Conservation (phyloP, 805 yeast species). For the Brettanomyces nanus region DNA sequence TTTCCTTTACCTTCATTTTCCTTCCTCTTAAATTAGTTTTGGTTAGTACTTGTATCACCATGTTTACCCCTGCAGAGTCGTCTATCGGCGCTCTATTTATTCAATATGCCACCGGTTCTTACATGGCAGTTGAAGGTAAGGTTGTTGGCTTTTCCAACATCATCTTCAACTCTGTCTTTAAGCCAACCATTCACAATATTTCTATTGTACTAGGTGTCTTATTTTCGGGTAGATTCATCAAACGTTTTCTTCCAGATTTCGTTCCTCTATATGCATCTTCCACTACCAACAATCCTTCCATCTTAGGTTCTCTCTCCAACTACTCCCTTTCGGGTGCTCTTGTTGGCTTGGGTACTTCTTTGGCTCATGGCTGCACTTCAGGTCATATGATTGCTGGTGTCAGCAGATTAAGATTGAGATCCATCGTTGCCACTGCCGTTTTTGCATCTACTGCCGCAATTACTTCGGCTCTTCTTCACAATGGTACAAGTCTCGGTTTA, state of each 20-base stretch:
- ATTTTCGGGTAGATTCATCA: constrained; percentile 20
- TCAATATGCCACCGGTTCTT: constrained; percentile 38
- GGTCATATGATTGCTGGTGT: constrained; percentile 48
- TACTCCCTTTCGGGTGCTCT: constrained; percentile 29
- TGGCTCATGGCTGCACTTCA: constrained; percentile 46
- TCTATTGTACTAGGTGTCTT: constrained; percentile 31
- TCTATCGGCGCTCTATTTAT: constrained; percentile 39
- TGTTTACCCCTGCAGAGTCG: constrained; percentile 40
- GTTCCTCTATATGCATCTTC: constrained; percentile 8
- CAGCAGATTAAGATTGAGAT: constrained; percentile 36
- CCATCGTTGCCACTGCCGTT: constrained; percentile 34
- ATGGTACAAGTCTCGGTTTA: constrained; percentile 4
- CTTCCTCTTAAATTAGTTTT: neutral
- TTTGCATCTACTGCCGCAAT: constrained; percentile 30
- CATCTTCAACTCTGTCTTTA: constrained; percentile 24
- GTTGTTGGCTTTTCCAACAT: constrained; percentile 41
- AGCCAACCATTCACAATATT: constrained; percentile 19
- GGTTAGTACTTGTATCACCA: constrained; percentile 7
- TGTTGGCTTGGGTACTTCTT: constrained; percentile 40
- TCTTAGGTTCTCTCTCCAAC: constrained; percentile 2
- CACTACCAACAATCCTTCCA: neutral
- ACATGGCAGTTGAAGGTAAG: constrained; percentile 30
- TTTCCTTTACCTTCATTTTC: neutral
- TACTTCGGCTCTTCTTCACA: constrained; percentile 8
- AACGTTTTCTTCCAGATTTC: constrained; percentile 21